Conservation (phyloP, 31 red algal species). For the Odonthalia washingtoniensis region DNA sequence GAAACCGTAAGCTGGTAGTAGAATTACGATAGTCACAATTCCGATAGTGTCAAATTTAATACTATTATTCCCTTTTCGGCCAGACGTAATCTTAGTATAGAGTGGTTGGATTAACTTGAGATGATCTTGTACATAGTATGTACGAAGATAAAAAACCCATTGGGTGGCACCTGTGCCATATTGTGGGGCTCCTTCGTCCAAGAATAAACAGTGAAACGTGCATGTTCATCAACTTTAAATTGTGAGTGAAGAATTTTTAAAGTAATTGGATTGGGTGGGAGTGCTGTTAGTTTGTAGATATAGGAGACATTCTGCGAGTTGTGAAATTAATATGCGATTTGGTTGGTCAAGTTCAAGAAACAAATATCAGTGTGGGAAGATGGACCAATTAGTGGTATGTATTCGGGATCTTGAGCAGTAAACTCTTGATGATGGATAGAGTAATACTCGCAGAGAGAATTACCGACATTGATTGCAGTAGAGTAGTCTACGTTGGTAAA, state of each 20-base stretch:
- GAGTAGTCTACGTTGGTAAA: not conserved
- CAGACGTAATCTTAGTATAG: too few species aligned
- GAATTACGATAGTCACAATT: too few species aligned
- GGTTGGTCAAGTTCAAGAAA: not conserved
- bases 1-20: too few species aligned
- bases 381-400: too few species aligned
- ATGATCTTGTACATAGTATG: not conserved
- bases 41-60: too few species aligned
- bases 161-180: constrained; percentile 35
- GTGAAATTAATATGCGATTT: not conserved
- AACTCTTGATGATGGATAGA: too few species aligned
- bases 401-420: too few species aligned
- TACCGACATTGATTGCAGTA: not conserved
- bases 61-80: too few species aligned
- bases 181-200: constrained; percentile 9
- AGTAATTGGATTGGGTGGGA: not conserved
- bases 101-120: not conserved
- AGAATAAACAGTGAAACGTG: not conserved
- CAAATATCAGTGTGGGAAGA: too few species aligned
- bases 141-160: constrained; percentile 7
- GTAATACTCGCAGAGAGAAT: too few species aligned
- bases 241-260: not conserved
- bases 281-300: not conserved
- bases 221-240: not conserved
- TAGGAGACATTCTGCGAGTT: not conserved